These are phyloP conservation scores for Afroboletus lepidellus DNA, from an alignment of 1,284 basidiomycete species.

Conservation along the genomic window DNA sequence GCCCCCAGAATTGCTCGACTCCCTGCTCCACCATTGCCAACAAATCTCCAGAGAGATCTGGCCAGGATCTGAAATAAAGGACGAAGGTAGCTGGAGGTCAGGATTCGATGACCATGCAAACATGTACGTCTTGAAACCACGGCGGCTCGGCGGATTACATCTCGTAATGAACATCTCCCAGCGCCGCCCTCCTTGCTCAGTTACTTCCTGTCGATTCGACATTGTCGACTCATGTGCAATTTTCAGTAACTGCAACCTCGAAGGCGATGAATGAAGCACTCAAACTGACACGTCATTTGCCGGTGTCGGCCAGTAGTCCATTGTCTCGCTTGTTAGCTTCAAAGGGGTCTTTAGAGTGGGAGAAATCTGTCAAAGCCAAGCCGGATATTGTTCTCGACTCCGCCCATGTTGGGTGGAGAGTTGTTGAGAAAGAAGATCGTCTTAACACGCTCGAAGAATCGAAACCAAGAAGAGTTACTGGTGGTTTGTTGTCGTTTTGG, in stretches of 20 bases:
- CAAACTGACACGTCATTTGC: conserved; percentile 57
- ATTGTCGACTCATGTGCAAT: conserved; percentile 45
- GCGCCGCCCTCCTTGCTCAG: conserved; percentile 35
- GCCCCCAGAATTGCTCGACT: conserved; percentile 65
- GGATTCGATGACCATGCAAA: conserved; percentile 49
- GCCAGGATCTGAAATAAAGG: conserved; percentile 35
- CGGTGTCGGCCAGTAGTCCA: conserved; percentile 55
- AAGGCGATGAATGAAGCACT: conserved; percentile 60
- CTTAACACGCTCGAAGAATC: conserved; percentile 31
- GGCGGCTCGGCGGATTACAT: background rate
- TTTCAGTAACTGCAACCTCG: conserved; percentile 52
- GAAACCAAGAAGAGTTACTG: conserved; percentile 46
- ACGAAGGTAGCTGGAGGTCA: conserved; percentile 36
- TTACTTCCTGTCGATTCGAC: conserved; percentile 44
- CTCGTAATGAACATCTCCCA: conserved; percentile 9
- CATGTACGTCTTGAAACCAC: conserved; percentile 47
- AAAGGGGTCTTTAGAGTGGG: conserved; percentile 73
- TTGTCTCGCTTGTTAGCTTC: conserved; percentile 61
- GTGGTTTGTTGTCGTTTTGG: conserved; percentile 72
- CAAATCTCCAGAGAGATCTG: conserved; percentile 51
- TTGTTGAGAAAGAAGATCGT: conserved; percentile 45
- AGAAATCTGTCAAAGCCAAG: conserved; percentile 57
- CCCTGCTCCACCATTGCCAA: conserved; percentile 52
- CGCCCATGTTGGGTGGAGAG: conserved; percentile 64
- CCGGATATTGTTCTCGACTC: conserved; percentile 49